Evolutionary conservation across 2,329 filamentous ascomycete genomes (phyloP).

Genomic region (Cytospora piceicola): DNA sequence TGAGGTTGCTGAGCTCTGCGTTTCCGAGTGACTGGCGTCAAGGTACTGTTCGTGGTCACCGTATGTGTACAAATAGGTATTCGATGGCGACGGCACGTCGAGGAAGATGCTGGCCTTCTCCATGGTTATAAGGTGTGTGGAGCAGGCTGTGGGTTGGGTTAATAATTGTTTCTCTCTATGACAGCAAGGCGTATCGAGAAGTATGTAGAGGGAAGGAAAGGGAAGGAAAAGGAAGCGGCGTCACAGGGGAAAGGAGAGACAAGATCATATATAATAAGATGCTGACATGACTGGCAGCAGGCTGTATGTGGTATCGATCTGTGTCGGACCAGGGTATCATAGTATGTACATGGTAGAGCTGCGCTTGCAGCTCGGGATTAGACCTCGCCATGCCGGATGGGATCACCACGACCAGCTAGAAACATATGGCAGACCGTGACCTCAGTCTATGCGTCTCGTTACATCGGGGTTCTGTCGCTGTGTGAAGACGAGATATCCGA

Average conservation of each 20-base stretch:
- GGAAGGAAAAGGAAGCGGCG: not conserved
- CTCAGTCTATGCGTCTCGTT: conserved; percentile 20
- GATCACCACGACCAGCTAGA: not conserved
- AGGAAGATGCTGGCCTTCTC: conserved; percentile 38
- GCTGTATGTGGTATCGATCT: conserved; percentile 15
- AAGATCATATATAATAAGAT: conserved; percentile 22
- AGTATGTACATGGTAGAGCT: not conserved
- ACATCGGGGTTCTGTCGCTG: conserved; percentile 23
- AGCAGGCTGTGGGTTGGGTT: conserved; percentile 7
- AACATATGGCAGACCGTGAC: conserved; percentile 15
- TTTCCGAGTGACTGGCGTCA: conserved; percentile 42
- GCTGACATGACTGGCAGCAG: conserved; percentile 14
- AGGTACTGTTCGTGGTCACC: conserved; percentile 43
- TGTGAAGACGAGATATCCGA: conserved; percentile 4
- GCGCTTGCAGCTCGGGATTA: conserved; percentile 18
- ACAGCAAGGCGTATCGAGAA: conserved; percentile 5
- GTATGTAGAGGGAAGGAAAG: conserved; percentile 3
- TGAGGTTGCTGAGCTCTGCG: conserved; percentile 45
- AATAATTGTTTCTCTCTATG: conserved; percentile 14
- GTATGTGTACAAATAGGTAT: conserved; percentile 41
- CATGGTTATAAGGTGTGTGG: conserved; percentile 34
- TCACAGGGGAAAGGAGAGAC: conserved; percentile 7
- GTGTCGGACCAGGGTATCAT: not conserved
- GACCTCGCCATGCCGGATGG: not conserved
- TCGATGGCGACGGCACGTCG: conserved; percentile 41